Evolutionary conservation across 345 rosid genomes (phyloP), one percentile per base, ranked within the genome.

Genomic region (Aquilaria yunnanensis): DNA sequence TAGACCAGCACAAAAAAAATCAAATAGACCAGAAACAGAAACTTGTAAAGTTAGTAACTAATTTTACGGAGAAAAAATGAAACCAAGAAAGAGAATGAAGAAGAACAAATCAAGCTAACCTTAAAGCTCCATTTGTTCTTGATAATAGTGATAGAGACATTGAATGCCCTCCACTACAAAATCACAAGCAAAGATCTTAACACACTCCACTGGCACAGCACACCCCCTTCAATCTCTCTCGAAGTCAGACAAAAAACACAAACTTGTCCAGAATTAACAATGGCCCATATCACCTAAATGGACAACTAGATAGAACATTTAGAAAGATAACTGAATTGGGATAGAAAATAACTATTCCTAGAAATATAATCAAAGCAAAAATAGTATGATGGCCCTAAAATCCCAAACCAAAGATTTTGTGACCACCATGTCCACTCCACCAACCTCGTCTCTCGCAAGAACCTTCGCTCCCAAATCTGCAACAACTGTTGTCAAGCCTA

Each of bases 381-480:
- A 8, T 54, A 14, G 23, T 23, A 83, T 88, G 92, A 67, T 45
- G 10, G 70, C 52, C 46, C 77, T 65, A 57, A 66, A 61, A 58
- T 60, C 76, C 2, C 58, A 60, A 31, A 14, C 62, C 14, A 61
- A 70, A n/a, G 79, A 65, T 81, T 76, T 63, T 93, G 98, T 53
- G 98, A 93, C 65, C 96, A 81, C 56, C 97, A 80, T 32, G 97
- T 93, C 41, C 23, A 23, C 23, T 23, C 90, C 9, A 96, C 97
- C 12, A 93, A 93, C 68, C 77, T 77, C 2, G 73, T 90, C 6
- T 86, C 96, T 3, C 77, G 70, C 51, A 93, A 88, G 68, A 97
- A 93, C 78, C 37, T 77, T 32, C 88, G 98, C 10, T 90, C 96
- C 0, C 97, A 82, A 96, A 93, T 93, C 96, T 93, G 98, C 54